Percentiles rank a stretch among this genome's conserved stretches.
Evolutionary conservation across 2,329 filamentous ascomycete genomes (phyloP).

Genomic region (Penicillium sp.): DNA sequence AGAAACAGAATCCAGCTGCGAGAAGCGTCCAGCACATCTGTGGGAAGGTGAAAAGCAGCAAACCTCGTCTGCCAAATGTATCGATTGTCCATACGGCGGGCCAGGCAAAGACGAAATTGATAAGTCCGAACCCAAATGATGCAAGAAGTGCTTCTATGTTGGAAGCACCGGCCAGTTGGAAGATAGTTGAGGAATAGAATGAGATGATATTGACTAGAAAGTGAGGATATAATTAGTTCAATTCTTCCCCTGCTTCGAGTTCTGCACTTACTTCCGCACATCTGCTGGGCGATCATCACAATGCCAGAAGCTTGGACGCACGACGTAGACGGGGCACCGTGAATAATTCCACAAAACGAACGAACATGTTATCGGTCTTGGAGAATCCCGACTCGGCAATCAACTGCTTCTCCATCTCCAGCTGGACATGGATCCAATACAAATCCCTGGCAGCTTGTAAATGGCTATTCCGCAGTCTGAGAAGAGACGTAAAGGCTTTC

Average conservation of each 20-base stretch:
- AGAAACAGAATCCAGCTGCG: slow-evolving; percentile 25
- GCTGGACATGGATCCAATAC: slow-evolving; percentile 26
- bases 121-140: slow-evolving; percentile 28
- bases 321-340: slow-evolving; percentile 23
- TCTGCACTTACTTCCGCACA: slow-evolving; percentile 28
- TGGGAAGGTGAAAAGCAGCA: slow-evolving; percentile 28
- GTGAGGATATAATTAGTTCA: neutral
- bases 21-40: slow-evolving; percentile 29
- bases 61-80: slow-evolving; percentile 24
- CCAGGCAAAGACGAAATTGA: slow-evolving; percentile 32
- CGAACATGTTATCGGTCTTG: slow-evolving; percentile 13
- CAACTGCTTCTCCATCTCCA: slow-evolving; percentile 31
- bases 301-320: slow-evolving; percentile 26
- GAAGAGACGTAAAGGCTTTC: slow-evolving; percentile 34
- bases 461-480: slow-evolving; percentile 34
- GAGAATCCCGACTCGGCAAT: slow-evolving; percentile 11
- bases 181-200: slow-evolving; percentile 30
- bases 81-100: slow-evolving; percentile 31
- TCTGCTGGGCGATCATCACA: slow-evolving; percentile 32
- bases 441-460: slow-evolving; percentile 38
- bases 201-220: slow-evolving; percentile 31
- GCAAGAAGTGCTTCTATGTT: slow-evolving; percentile 23
- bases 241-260: neutral
- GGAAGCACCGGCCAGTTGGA: slow-evolving; percentile 12
- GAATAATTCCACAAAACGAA: slow-evolving; percentile 22